A percentile compares a stretch with the other conserved stretches of the same genome.
These are phyloP conservation scores for Globisporangium iwayamae DNA, from an alignment of 352 stramenopile genomes.

Conservation along the genomic window DNA sequence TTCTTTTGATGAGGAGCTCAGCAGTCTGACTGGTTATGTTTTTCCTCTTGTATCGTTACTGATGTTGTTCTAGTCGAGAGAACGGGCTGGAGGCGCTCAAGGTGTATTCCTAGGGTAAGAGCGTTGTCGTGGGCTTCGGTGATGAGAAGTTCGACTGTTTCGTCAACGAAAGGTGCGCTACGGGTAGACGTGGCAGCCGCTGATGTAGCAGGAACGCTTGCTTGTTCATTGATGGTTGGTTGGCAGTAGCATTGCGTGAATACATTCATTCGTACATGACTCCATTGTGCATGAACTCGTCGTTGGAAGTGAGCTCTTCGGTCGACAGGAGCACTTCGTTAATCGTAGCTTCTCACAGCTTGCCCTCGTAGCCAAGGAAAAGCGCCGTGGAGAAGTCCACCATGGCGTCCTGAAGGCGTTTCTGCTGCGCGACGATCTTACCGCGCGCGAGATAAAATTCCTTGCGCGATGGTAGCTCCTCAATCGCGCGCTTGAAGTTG, in stretches of 20 bases:
- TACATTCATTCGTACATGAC: not conserved
- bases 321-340: not conserved
- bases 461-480: conserved; percentile 58
- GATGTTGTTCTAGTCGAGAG: conserved; percentile 54
- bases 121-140: conserved; percentile 55
- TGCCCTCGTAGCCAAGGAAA: conserved; percentile 66
- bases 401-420: conserved; percentile 75
- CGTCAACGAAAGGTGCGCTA: conserved; percentile 55
- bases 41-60: not conserved
- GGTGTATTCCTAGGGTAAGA: conserved; percentile 82
- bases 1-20: not conserved
- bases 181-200: conserved; percentile 23
- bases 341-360: conserved; percentile 35
- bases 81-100: conserved; percentile 71
- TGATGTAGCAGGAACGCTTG: not conserved
- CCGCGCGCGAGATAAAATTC: conserved; percentile 66
- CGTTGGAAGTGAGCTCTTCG: not conserved
- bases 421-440: conserved; percentile 69
- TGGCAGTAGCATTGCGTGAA: not conserved
- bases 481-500: conserved; percentile 64
- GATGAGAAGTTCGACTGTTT: conserved; percentile 81
- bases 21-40: not conserved
- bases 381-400: conserved; percentile 76
- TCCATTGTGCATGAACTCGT: too few relatives aligned
- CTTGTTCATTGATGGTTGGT: not conserved